Conservation (phyloP, 2,329 filamentous ascomycete genomes). For the Neurospora sp. region DNA sequence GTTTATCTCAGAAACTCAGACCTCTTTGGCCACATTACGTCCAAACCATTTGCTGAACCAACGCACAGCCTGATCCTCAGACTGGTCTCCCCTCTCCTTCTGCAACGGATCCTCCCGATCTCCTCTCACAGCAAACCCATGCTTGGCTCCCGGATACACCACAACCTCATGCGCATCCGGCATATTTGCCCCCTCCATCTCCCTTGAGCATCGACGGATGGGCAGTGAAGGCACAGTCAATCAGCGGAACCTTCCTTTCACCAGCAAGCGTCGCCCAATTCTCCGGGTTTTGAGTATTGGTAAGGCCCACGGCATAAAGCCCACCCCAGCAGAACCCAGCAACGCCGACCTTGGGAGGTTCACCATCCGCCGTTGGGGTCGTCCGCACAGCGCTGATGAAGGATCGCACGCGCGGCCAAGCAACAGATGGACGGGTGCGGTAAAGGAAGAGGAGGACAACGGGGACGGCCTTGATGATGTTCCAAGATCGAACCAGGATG, state of each 20-base stretch:
- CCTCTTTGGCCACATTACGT: neutral
- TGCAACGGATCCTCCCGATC: conserved; percentile 25
- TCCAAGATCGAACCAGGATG: neutral
- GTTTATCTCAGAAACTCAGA: neutral
- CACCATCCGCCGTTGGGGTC: conserved; percentile 7
- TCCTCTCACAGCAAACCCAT: conserved; percentile 31
- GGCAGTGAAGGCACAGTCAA: conserved; percentile 34
- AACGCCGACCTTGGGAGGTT: conserved; percentile 30
- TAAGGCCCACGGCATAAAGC: conserved; percentile 31
- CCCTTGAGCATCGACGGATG: conserved; percentile 31
- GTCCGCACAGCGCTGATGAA: conserved; percentile 26
- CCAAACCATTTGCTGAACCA: conserved; percentile 20
- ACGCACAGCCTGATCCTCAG: conserved; percentile 28
- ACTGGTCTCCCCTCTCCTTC: conserved; percentile 21
- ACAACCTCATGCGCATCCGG: conserved; percentile 19
- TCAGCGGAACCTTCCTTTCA: conserved; percentile 19
- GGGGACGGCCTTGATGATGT: conserved; percentile 1
- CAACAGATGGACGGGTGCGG: conserved; percentile 4
- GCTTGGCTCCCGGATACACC: conserved; percentile 28
- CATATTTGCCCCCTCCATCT: neutral
- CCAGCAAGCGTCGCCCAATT: conserved; percentile 5
- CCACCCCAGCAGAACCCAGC: conserved; percentile 48
- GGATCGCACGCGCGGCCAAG: conserved; percentile 23
- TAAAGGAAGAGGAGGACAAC: conserved; percentile 2
- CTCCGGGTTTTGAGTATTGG: conserved; percentile 20